Base-by-base conservation (phyloP, 1,284 basidiomycete genomes). In the Sphagnurus paluster region DNA sequence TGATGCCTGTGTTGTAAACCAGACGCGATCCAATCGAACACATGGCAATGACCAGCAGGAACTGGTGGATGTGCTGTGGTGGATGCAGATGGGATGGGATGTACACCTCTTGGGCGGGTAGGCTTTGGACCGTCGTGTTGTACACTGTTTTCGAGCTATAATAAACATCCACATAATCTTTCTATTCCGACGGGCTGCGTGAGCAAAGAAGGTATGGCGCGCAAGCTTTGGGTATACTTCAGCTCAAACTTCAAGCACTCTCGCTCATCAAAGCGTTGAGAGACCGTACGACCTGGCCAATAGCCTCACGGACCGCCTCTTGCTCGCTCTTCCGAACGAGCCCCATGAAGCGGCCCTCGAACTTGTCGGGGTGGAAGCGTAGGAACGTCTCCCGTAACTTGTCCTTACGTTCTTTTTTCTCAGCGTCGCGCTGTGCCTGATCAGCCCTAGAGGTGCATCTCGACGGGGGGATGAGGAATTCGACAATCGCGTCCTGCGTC, bases 361-460 rank as follows among this genome's bases (percentile, higher is more conserved):
- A 93, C 56, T 91, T 87, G 66, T 94, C 91, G 0, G 91, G 90
- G 61, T 93, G 91, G 62, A 89, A 93, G 10, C 85, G 77, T 25
- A 91, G 63, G 59, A 92, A 77, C 0, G 85, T 79, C 60, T 90
- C 87, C 51, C 86, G 71, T 29, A 92, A 61, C 44, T 75, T 79
- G 32, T 87, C 86, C 58, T 80, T 84, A 39, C 72, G 67, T 30
- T 66, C 67, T 55, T 69, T 73, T 56, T 66, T 73, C 23, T 57
- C 60, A 4, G 38, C 25, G 9, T 65, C 65, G 42, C 11, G 4
- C 25, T 46, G 41, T 10, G 28, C 29, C 3, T 48, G 33, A 10
- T 38, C 40, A 11, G 47, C 26, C 26, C 41, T 39, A 8, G 48
- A 43, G 17, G 38, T 25, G n/a, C 39, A 53, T n/a, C 39, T 40